A percentile compares a stretch with the other conserved stretches of the same genome.
Conservation (phyloP, 805 yeast genomes). For the Yarrowia divulgata region DNA sequence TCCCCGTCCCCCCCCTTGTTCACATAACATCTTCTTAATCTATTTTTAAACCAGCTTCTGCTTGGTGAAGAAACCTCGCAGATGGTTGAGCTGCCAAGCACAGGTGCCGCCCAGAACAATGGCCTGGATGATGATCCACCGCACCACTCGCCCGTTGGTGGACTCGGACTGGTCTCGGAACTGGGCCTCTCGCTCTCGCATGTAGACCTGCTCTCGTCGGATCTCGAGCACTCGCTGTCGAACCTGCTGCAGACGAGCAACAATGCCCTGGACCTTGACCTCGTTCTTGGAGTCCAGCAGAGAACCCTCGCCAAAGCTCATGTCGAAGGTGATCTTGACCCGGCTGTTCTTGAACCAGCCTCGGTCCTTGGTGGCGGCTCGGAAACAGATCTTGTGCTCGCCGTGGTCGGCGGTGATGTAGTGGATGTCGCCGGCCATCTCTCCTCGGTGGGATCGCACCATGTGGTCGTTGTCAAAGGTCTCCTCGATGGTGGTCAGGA, state of each 20-base stretch:
- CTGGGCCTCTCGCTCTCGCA: conserved; percentile 69
- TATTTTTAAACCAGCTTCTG: conserved; percentile 73
- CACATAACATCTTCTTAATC: conserved; percentile 6
- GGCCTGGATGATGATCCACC: conserved; percentile 78
- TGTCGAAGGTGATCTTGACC: conserved; percentile 76
- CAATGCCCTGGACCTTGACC: conserved; percentile 60
- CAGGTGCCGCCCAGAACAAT: conserved; percentile 72
- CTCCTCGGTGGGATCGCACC: conserved; percentile 71
- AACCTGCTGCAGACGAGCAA: conserved; percentile 63
- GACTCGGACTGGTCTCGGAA: conserved; percentile 81
- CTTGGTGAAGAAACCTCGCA: conserved; percentile 83
- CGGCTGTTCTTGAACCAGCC: conserved; percentile 69
- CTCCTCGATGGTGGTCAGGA: conserved; percentile 78
- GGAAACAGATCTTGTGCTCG: conserved; percentile 83
- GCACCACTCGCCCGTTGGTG: conserved; percentile 74
- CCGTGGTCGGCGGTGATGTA: conserved; percentile 86
- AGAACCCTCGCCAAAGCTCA: conserved; percentile 71
- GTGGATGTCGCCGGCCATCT: conserved; percentile 70
- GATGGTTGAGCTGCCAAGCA: conserved; percentile 75
- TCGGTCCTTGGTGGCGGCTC: conserved; percentile 53
- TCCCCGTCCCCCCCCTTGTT: not conserved
- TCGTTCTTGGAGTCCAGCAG: conserved; percentile 68
- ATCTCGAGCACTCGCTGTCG: conserved; percentile 65
- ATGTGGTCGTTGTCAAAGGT: conserved; percentile 83
- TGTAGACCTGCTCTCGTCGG: conserved; percentile 67